Evolutionary conservation across 768 basidiomycete genomes (phyloP), one percentile per base, ranked within the genome.

Genomic region (Trametes elegans): DNA sequence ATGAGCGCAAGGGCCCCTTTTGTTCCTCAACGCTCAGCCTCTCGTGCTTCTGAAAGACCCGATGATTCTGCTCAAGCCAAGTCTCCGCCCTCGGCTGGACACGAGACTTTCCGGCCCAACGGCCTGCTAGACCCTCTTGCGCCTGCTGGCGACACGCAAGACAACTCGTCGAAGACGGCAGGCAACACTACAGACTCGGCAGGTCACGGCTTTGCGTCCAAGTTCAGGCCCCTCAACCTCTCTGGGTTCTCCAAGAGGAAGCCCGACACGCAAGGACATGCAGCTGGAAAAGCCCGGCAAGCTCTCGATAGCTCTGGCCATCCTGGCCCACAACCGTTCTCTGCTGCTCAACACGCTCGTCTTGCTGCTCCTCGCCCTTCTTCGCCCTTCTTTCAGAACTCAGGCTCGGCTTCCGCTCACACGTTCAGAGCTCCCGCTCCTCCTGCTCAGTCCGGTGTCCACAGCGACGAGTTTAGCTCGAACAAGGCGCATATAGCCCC

Each of bases 1-100:
- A 67, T 66, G 66, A 67, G 66, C 49, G 66, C 66, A 38, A 48
- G 66, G 10, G 51, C 62, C 2, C 66, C 66, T 4, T 67, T 67
- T 53, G 53, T 66, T 9, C 66, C 66, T 36, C 60, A 61, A 32
- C 57, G 52, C 7, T 48, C 59, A 1, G 44, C 51, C n/a, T 58
- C 59, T 10, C 56, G 49, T 29, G n/a, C 36, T 40, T 29, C 29
- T 29, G 8, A 34, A 10, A 7, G n/a, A n/a, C n/a, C 32, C 44
- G 29, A 34, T 10, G 31, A 35, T 38, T 19, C 46, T 36, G 26
- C 24, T 11, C 36, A 19, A 16, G 35, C 56, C 13, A 14, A 39
- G 11, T 49, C 51, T 28, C 45, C 46, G 2, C 44, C 38, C 32
- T 14, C 46, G 18, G 44, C n/a, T n/a, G n/a, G n/a, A 9, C 34